Percentiles rank a stretch among this genome's conserved stretches.
Evolutionary conservation across 2,329 filamentous ascomycete species (phyloP).

Genomic region (Orbilia ellipsospora): DNA sequence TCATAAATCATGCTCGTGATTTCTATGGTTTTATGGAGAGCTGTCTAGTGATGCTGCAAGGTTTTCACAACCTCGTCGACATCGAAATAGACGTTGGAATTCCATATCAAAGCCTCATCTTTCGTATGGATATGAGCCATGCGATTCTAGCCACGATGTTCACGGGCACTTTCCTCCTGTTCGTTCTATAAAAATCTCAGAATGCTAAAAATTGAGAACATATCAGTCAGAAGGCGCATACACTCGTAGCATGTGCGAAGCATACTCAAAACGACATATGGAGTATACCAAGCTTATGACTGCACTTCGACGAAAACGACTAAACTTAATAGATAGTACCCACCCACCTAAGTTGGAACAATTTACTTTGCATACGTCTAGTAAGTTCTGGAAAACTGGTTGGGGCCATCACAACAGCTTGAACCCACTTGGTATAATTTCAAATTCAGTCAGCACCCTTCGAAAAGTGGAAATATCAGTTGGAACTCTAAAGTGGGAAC

Average conservation of each 20-base stretch:
- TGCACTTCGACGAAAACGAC: not conserved
- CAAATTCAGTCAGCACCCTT: too few species aligned
- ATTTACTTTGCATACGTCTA: not conserved
- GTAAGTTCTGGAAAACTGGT: not conserved
- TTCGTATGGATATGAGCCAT: not conserved
- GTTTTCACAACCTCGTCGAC: not conserved
- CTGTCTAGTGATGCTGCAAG: too few species aligned
- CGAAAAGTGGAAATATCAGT: too few species aligned
- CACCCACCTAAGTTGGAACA: not conserved
- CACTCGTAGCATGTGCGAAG: not conserved
- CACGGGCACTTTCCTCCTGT: not conserved
- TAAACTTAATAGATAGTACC: not conserved
- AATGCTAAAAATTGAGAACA: not conserved
- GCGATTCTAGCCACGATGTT: not conserved
- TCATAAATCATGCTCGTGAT: too few species aligned
- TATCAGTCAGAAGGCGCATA: not conserved
- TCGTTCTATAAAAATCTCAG: not conserved
- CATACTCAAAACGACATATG: not conserved
- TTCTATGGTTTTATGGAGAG: too few species aligned
- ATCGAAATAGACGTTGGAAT: not conserved
- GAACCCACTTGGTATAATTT: too few species aligned
- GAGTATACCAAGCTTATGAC: not conserved
- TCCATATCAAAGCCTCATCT: not conserved
- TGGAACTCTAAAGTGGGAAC: too few species aligned
- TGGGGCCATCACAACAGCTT: too few species aligned